A percentile compares a stretch with the other conserved stretches of the same genome.
Conservation (phyloP, 2,329 filamentous ascomycete genomes). For the Colletotrichum viniferum region DNA sequence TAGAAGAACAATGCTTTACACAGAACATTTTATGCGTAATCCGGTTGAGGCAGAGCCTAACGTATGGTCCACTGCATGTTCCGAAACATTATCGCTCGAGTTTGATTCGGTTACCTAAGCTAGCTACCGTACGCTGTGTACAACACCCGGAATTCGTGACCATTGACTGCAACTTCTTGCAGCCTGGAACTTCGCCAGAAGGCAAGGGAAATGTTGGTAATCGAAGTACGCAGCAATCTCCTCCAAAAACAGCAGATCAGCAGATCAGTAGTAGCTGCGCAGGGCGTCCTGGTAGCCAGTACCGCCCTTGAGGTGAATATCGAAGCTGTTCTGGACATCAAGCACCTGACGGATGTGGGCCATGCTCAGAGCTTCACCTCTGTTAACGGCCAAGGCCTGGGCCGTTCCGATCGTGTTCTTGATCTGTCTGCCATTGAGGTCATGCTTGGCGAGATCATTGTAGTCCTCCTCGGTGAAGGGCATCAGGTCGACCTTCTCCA, state of each 20-base stretch:
- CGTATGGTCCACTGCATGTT: neutral
- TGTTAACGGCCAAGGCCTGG: constrained; percentile 81
- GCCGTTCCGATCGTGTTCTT: constrained; percentile 87
- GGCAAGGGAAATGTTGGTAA: neutral
- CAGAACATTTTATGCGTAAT: neutral
- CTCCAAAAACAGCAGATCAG: neutral
- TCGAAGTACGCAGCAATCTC: neutral
- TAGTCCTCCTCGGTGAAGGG: constrained; percentile 73
- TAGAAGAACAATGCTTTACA: neutral
- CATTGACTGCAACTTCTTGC: neutral
- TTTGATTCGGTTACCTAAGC: neutral
- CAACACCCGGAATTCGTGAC: neutral
- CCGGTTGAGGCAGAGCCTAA: neutral
- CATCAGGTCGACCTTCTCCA: constrained; percentile 61
- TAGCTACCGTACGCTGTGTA: neutral
- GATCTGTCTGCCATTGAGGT: constrained; percentile 72
- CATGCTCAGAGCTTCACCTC: constrained; percentile 74
- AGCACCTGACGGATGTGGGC: constrained; percentile 80
- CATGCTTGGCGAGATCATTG: constrained; percentile 67
- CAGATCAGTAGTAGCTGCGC: constrained; percentile 68
- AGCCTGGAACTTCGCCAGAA: neutral
- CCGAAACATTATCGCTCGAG: neutral
- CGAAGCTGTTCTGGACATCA: constrained; percentile 84
- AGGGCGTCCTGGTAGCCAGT: constrained; percentile 82
- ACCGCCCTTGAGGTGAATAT: constrained; percentile 81